phyloP scores from a whole-genome alignment of 164 flowering plant species.

The Vitis rotundifolia region DNA sequence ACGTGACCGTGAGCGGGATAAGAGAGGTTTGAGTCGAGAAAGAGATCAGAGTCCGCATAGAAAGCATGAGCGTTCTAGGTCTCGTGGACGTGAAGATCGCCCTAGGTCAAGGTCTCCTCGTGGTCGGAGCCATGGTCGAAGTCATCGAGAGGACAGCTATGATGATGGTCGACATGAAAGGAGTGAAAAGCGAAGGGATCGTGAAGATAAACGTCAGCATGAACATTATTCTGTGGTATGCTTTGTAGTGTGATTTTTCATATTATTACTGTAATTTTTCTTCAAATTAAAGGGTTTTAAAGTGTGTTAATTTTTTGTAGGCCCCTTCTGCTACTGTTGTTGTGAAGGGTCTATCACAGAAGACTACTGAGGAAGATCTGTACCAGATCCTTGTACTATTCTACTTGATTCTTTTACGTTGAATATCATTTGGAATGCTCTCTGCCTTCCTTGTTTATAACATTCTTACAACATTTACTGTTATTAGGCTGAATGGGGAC shows the following conservation, averaged over 20 bases:
- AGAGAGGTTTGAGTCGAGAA: constrained; percentile 64
- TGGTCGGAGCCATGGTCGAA: constrained; percentile 71
- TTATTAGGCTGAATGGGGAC: constrained; percentile 96
- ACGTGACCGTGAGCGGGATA: constrained; percentile 77
- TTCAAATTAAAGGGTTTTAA: neutral
- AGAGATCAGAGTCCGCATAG: constrained; percentile 74
- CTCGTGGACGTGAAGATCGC: constrained; percentile 75
- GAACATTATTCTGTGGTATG: constrained; percentile 75
- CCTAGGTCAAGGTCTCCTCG: constrained; percentile 89
- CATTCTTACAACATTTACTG: neutral
- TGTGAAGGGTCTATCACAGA: constrained; percentile 95
- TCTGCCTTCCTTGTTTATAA: neutral
- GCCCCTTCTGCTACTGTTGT: constrained; percentile 96
- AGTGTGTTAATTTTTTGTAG: constrained; percentile 35
- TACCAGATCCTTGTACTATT: constrained; percentile 79
- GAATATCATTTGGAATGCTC: neutral
- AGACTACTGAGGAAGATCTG: constrained; percentile 93
- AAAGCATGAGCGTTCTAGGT: constrained; percentile 55
- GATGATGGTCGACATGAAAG: constrained; percentile 78
- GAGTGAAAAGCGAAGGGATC: constrained; percentile 69
- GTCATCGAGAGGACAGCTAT: constrained; percentile 85
- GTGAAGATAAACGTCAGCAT: constrained; percentile 70
- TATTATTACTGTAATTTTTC: neutral
- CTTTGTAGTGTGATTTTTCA: neutral
- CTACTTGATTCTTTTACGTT: neutral